Evolutionary conservation across 2,329 filamentous ascomycete genomes (phyloP).

Genomic region (Chaetothyriales sp.): DNA sequence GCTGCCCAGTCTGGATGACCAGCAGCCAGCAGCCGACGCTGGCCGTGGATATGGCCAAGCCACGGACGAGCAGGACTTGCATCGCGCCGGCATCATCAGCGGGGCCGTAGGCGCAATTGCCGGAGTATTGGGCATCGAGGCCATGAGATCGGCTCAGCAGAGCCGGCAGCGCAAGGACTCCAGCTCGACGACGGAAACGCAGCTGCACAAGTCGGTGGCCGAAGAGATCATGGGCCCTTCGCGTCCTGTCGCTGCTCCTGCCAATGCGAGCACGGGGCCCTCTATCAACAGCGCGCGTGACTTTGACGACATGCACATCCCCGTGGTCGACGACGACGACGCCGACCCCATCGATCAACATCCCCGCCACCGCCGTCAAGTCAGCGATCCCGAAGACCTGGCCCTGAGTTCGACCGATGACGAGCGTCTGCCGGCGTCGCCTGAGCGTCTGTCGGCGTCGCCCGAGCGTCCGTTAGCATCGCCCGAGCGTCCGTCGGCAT

Average conservation of each 20-base stretch:
- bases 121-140: conserved; percentile 15
- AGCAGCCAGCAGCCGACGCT: background rate
- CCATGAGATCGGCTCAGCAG: conserved; percentile 6
- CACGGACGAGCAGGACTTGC: background rate
- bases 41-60: background rate
- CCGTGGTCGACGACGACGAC: background rate
- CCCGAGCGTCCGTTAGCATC: background rate
- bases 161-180: background rate
- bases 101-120: conserved; percentile 16
- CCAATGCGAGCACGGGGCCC: background rate
- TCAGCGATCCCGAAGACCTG: conserved; percentile 5
- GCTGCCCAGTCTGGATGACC: background rate
- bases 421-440: background rate
- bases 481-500: background rate
- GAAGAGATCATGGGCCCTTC: background rate
- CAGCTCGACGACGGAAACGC: background rate
- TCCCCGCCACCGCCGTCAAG: background rate
- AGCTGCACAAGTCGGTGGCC: background rate
- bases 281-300: conserved; percentile 2
- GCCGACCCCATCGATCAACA: background rate
- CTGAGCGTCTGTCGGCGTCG: background rate
- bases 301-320: conserved; percentile 2
- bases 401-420: conserved; percentile 7
- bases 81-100: conserved; percentile 6
- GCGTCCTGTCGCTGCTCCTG: background rate